Base-by-base conservation (phyloP, 2,329 filamentous ascomycete genomes). In the Ophidiomyces ophidiicola region DNA sequence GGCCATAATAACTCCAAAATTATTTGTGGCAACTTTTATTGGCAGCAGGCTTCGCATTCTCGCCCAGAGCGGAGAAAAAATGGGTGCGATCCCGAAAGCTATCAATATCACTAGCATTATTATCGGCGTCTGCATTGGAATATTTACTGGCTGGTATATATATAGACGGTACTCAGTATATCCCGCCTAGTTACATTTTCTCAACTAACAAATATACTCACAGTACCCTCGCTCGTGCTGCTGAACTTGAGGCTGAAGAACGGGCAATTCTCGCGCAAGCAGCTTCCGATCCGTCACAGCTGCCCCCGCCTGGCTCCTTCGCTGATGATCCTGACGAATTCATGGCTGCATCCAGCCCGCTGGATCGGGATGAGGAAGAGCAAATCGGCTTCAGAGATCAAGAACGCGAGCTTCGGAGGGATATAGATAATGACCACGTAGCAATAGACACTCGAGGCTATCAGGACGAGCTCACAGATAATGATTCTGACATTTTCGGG, bases 11-110 rank as follows among this genome's bases (percentile, higher is more conserved):
- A 76, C 72, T 10, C 90, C 90, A 5, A 98, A 96, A 55, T 69
- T 98, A 12, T 69, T 96, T 43, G 78, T 98, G 36, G 84, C 93
- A 56, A 76, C 93, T 50, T 98, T 94, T 63, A 85, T 98, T 52
- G 90, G 90, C 45, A 79, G 75, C 53, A 74, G 86, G 40, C 68
- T 98, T 11, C 85, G 84, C 31, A 69, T 79, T 37, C 75, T 98
- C 23, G 84, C 82, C n/a, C 82, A 93, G 51, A 73, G 76, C 41
- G 82, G 80, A 46, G 84, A 83, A 54, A 74, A 80, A 49, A 94
- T 96, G 88, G 78, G 82, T 44, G 62, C 72, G 2, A 70, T 71
- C 46, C 82, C 83, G 46, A 90, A 87, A 58, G 70, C 76, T 19
- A 67, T 96, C 52, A 93, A 90, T 61, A 94, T 93, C 57, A 60